Percentiles rank a stretch among this genome's conserved stretches.
phyloP scores from a whole-genome alignment of 2,329 filamentous ascomycete genomes.

The Microthyrium microscopicum region DNA sequence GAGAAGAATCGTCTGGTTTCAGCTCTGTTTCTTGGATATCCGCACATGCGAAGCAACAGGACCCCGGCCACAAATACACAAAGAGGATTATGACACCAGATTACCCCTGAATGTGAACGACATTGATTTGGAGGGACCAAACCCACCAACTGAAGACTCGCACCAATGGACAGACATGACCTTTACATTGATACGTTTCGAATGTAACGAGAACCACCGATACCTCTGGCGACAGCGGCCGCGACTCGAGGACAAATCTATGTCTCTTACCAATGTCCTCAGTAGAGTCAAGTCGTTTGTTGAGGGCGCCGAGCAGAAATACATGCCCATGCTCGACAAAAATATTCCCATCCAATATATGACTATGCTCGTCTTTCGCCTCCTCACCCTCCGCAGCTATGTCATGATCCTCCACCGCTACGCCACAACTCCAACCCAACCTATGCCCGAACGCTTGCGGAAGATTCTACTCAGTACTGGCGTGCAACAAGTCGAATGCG shows the following conservation, averaged over 20 bases:
- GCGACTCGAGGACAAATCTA: conserved; percentile 43
- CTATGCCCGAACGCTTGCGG: conserved; percentile 45
- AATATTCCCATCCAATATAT: conserved; percentile 44
- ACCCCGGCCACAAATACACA: conserved; percentile 52
- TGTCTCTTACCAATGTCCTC: conserved; percentile 46
- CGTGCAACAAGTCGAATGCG: conserved; percentile 35
- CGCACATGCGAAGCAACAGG: conserved; percentile 60
- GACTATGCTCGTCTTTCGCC: conserved; percentile 45
- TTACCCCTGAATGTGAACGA: conserved; percentile 58
- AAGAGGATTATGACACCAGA: conserved; percentile 58
- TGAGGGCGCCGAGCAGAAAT: conserved; percentile 46
- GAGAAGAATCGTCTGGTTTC: conserved; percentile 58
- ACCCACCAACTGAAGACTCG: conserved; percentile 27
- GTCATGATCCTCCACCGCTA: conserved; percentile 55
- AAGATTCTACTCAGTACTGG: conserved; percentile 48
- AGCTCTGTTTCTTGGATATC: conserved; percentile 61
- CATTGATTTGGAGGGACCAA: conserved; percentile 34
- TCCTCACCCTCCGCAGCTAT: conserved; percentile 46
- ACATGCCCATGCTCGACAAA: conserved; percentile 45
- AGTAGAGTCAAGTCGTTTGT: conserved; percentile 54
- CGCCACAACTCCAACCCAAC: conserved; percentile 29
- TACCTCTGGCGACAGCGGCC: conserved; percentile 53
- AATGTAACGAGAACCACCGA: conserved; percentile 57
- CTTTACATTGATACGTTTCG: conserved; percentile 50
- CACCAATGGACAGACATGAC: conserved; percentile 52